Conservation (phyloP, 179 eudicot species). For the Patellifolia procumbens region DNA sequence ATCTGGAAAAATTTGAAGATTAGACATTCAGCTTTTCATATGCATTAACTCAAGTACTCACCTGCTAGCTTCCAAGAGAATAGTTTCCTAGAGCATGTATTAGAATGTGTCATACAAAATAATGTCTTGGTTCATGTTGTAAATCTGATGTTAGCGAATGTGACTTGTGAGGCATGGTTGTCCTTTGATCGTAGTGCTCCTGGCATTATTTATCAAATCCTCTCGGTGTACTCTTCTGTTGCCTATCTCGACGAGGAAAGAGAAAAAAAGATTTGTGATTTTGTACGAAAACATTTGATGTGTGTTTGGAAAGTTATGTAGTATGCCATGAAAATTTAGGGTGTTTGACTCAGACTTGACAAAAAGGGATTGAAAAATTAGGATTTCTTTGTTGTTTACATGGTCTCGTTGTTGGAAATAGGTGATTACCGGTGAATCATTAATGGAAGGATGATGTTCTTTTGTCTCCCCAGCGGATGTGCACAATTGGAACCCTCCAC, state of each 20-base stretch:
- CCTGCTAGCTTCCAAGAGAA: background rate
- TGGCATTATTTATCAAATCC: background rate
- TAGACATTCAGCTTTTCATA: background rate
- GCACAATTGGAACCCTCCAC: too few species aligned
- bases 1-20: background rate
- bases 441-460: background rate
- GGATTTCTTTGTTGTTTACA: background rate
- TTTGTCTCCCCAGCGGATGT: background rate
- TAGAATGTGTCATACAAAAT: background rate
- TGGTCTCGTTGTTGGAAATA: background rate
- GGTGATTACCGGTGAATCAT: background rate
- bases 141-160: background rate
- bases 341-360: background rate
- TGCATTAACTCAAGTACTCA: background rate
- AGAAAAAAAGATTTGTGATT: background rate
- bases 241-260: background rate
- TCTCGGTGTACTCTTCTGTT: background rate
- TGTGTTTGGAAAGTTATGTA: background rate
- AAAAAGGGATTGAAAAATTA: background rate
- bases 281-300: background rate
- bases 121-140: background rate
- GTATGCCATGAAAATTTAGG: background rate
- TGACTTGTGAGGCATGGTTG: background rate
- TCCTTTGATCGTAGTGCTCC: background rate
- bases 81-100: background rate